Evolutionary conservation across 768 basidiomycete genomes (phyloP), one percentile per base, ranked within the genome.

Genomic region (Crassisporium funariophilum): DNA sequence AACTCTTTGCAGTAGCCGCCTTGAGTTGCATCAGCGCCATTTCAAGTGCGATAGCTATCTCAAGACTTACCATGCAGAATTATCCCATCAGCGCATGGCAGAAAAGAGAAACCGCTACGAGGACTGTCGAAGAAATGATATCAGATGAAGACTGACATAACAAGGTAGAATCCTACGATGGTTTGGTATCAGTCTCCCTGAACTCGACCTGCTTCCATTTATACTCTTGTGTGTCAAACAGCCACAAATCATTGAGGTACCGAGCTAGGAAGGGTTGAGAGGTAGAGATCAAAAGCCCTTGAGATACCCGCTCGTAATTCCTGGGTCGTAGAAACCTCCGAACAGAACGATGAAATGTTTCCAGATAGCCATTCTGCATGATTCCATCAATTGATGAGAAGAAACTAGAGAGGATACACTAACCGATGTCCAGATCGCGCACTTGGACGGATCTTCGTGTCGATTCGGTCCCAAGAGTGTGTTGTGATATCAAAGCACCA

Each of bases 1-100:
- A 94, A 95, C 66, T 91, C 88, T 63, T 97, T 95, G 61, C 86
- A 91, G 62, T 95, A 95, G 0, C 94, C 94, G 9, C 91, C 88
- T 90, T 16, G 13, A 23, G 15, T 9, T 8, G 11, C 10, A 27
- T 5, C 11, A 31, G 10, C 33, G 17, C 15, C 15, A 31, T 2
- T n/a, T 11, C 12, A 7, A 5, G 15, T 36, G 16, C 11, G n/a
- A 7, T n/a, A 29, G 22, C 16, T 21, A 8, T 10, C 5, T 23
- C 7, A 11, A 21, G n/a, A 52, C 68, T 17, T 45, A 83, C 91
- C 93, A 55, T 92, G 83, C 4, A 97, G 60, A 6, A 95, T 57
- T 5, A 94, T 78, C 0, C 94, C 92, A 12, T 95, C 92, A 0
- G 82, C 54, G 1, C 78, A 80, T 1, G 92, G 71, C 1, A 97